Conservation (phyloP, 768 basidiomycete genomes). For the Brasilioporus rufonigricans region DNA sequence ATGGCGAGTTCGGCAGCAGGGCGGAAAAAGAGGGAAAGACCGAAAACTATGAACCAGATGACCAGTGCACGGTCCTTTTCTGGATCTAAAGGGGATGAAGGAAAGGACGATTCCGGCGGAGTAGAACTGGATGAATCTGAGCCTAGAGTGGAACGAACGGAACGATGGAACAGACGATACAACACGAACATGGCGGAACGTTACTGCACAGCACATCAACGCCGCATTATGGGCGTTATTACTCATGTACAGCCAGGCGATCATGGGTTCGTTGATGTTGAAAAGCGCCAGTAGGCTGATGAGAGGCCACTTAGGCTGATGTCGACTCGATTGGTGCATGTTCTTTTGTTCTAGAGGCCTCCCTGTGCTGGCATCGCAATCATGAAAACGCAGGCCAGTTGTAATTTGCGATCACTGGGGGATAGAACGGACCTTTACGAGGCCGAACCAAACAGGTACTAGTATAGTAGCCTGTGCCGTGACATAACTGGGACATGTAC, state of each 20-base stretch:
- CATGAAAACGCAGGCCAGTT: too few species aligned
- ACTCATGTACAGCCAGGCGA: too few species aligned
- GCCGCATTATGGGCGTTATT: not conserved
- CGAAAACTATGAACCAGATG: conserved; percentile 14
- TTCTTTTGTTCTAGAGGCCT: not conserved
- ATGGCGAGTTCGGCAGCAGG: conserved; percentile 6
- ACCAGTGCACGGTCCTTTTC: conserved; percentile 5
- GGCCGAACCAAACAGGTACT: too few species aligned
- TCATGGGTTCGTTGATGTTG: not conserved
- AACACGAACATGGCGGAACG: conserved; percentile 10
- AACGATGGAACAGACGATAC: conserved; percentile 9
- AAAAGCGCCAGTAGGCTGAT: not conserved
- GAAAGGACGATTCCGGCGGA: not conserved
- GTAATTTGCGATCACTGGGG: too few species aligned
- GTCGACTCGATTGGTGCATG: too few species aligned
- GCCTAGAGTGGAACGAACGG: not conserved
- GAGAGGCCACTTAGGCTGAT: too few species aligned
- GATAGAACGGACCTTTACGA: too few species aligned
- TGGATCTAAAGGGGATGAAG: not conserved
- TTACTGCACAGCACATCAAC: not conserved
- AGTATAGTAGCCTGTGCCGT: too few species aligned
- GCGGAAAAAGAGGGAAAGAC: conserved; percentile 10
- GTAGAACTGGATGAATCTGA: not conserved
- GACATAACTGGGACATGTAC: too few species aligned
- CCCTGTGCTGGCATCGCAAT: not conserved